Evolutionary conservation across 2,329 filamentous ascomycete genomes (phyloP).

Genomic region (Exutisphaerella laricina): DNA sequence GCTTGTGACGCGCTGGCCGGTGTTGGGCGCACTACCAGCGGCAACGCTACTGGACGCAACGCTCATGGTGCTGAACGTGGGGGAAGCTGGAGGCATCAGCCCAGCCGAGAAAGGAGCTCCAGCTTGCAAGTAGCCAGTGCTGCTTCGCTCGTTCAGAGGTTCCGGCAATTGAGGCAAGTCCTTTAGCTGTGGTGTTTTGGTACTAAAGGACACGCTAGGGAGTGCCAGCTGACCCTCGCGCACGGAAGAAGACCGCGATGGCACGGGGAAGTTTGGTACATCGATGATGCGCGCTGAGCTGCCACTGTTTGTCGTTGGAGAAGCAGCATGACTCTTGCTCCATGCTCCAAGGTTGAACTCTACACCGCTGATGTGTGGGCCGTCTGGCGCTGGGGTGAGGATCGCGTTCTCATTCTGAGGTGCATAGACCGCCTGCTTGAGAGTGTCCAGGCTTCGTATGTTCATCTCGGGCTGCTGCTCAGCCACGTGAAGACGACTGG

Average conservation of each 20-base stretch:
- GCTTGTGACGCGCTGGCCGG: slow-evolving; percentile 23
- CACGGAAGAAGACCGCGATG: slow-evolving; percentile 19
- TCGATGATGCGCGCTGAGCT: slow-evolving; percentile 1
- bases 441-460: slow-evolving; percentile 23
- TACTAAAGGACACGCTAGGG: not conserved
- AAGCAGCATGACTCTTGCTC: slow-evolving; percentile 22
- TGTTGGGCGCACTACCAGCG: slow-evolving; percentile 14
- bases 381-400: slow-evolving; percentile 27
- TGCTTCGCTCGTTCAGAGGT: not conserved
- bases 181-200: slow-evolving; percentile 2
- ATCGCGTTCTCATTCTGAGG: slow-evolving; percentile 33
- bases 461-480: slow-evolving; percentile 17
- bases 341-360: slow-evolving; percentile 29
- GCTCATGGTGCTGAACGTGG: slow-evolving; percentile 17
- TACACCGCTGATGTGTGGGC: slow-evolving; percentile 23
- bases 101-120: not conserved
- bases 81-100: slow-evolving; percentile 9
- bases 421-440: slow-evolving; percentile 31
- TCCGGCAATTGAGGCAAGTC: slow-evolving; percentile 2
- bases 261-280: slow-evolving; percentile 13
- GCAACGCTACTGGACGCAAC: slow-evolving; percentile 17
- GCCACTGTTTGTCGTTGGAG: slow-evolving; percentile 1
- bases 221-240: not conserved
- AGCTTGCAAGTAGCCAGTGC: slow-evolving; percentile 3
- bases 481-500: slow-evolving; percentile 12